A percentile compares a stretch with the other conserved stretches of the same genome.
phyloP scores from a whole-genome alignment of 163 green algal species.

The Scenedesmus sp. region DNA sequence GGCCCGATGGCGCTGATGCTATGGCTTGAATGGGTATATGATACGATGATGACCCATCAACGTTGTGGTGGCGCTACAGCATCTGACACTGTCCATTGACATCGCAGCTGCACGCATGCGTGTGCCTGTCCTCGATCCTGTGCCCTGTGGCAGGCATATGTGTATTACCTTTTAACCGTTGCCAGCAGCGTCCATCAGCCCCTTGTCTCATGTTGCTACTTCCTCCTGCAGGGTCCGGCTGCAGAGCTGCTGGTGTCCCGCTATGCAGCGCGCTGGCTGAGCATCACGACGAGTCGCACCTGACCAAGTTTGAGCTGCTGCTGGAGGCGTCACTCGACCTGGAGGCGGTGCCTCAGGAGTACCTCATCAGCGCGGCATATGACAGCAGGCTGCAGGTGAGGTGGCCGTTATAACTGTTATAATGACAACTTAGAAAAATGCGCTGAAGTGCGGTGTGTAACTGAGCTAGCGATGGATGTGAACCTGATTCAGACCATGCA shows the following conservation, averaged over 20 bases:
- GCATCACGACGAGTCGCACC: constrained; percentile 83
- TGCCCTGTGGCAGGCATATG: no score
- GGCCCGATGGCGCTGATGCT: no score
- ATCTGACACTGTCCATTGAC: no score
- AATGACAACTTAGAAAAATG: no score
- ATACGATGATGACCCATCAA: no score
- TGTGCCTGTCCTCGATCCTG: no score
- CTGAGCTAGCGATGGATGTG: not conserved
- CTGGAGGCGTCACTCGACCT: constrained; percentile 96
- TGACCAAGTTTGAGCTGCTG: constrained; percentile 97
- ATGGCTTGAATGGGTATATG: no score
- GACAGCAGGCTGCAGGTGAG: constrained; percentile 68
- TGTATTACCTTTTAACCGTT: no score
- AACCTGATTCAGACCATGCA: not conserved
- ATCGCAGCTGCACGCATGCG: no score
- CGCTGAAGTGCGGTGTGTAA: no score
- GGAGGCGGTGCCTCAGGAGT: constrained; percentile 94
- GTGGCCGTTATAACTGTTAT: not conserved
- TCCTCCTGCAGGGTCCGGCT: constrained; percentile 21
- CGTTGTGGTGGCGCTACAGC: no score
- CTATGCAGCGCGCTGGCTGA: constrained; percentile 79
- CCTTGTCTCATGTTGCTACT: not conserved
- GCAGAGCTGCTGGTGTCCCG: constrained; percentile 68
- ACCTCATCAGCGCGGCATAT: constrained; percentile 90
- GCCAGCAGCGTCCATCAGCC: not conserved